A percentile compares a stretch with the other conserved stretches of the same genome.
These are phyloP conservation scores for Saccharata proteae DNA, from an alignment of 2,329 filamentous ascomycete genomes.

Conservation along the genomic window DNA sequence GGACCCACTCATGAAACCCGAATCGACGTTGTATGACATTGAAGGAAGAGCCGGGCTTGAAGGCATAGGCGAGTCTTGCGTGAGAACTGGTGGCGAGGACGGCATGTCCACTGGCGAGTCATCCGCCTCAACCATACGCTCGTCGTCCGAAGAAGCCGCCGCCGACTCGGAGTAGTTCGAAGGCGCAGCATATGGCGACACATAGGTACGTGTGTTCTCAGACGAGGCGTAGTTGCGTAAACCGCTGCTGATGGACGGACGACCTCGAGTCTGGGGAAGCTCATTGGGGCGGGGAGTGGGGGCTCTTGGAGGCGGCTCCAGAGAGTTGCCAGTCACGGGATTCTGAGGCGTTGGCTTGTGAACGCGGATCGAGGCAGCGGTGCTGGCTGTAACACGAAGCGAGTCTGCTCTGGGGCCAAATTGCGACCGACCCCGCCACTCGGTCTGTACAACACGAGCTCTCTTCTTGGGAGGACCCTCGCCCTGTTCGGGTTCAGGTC, in stretches of 20 bases:
- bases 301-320: slow-evolving; percentile 62
- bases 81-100: slow-evolving; percentile 75
- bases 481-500: slow-evolving; percentile 20
- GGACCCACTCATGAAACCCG: slow-evolving; percentile 75
- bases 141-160: slow-evolving; percentile 34
- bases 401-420: slow-evolving; percentile 68
- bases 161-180: slow-evolving; percentile 29
- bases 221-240: slow-evolving; percentile 52
- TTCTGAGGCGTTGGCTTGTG: slow-evolving; percentile 58
- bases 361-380: slow-evolving; percentile 72
- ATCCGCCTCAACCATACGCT: slow-evolving; percentile 37
- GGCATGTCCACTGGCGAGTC: slow-evolving; percentile 72
- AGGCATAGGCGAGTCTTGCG: slow-evolving; percentile 40
- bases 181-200: slow-evolving; percentile 20
- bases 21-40: slow-evolving; percentile 49
- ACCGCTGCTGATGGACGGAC: slow-evolving; percentile 27
- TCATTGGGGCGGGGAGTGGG: slow-evolving; percentile 60
- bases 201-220: slow-evolving; percentile 15
- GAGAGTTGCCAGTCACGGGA: slow-evolving; percentile 38
- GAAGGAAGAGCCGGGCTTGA: slow-evolving; percentile 65
- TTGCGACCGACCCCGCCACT: slow-evolving; percentile 57
- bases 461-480: slow-evolving; percentile 60
- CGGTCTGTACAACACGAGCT: slow-evolving; percentile 62
- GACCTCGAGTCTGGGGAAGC: slow-evolving; percentile 21
- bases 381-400: slow-evolving; percentile 80